phyloP scores from a whole-genome alignment of 768 basidiomycete genomes.

The Collybia mongolica region DNA sequence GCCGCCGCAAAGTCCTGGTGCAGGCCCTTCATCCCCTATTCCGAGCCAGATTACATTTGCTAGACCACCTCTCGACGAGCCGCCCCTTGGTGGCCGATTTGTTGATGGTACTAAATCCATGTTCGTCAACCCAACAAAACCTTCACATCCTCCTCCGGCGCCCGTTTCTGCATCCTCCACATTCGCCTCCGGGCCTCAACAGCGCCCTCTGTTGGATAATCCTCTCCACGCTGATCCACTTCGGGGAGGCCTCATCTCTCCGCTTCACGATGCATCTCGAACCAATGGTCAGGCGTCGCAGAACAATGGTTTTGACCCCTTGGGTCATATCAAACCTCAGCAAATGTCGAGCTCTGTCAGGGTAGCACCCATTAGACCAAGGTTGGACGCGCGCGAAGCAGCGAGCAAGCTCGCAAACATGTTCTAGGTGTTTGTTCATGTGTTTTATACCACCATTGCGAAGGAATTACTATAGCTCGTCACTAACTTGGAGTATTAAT shows the following conservation, averaged over 20 bases:
- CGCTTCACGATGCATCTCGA: constrained; percentile 24
- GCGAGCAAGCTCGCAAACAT: constrained; percentile 90
- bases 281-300: constrained; percentile 23
- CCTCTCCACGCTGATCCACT: constrained; percentile 36
- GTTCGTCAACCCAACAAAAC: constrained; percentile 59
- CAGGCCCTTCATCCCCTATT: constrained; percentile 53
- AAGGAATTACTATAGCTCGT: too few relatives aligned
- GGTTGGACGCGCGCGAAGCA: constrained; percentile 82
- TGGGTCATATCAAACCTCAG: constrained; percentile 58
- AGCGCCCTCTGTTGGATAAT: constrained; percentile 4
- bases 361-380: constrained; percentile 65
- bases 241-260: constrained; percentile 25
- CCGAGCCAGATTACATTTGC: constrained; percentile 25
- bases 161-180: constrained; percentile 34
- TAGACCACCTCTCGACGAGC: constrained; percentile 34
- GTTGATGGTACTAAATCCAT: constrained; percentile 80
- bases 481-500: too few relatives aligned
- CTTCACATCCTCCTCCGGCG: constrained; percentile 33
- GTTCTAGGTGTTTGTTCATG: constrained; percentile 45
- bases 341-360: constrained; percentile 75
- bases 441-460: too few relatives aligned
- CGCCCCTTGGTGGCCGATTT: constrained; percentile 63
- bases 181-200: constrained; percentile 21
- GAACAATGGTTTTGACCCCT: constrained; percentile 52
- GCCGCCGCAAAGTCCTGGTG: constrained; percentile 48